Conservation (phyloP, 164 flowering plant genomes). For the Taxillus chinensis region DNA sequence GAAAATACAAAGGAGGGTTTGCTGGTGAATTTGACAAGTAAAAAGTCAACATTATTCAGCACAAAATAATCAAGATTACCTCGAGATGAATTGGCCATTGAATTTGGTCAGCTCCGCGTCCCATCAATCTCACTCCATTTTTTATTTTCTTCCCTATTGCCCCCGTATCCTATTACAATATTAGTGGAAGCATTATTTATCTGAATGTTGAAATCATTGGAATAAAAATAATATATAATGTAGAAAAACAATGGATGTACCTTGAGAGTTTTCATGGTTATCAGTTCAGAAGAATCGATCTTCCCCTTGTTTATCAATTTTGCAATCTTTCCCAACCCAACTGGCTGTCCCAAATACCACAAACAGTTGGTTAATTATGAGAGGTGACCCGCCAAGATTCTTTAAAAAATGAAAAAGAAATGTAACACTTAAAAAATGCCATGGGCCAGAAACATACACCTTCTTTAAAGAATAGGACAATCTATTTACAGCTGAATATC, state of each 20-base stretch:
- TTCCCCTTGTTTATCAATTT: constrained; percentile 86
- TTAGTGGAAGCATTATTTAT: background rate
- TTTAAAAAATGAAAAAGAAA: too few relatives aligned
- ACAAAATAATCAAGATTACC: constrained; percentile 32
- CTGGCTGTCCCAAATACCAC: constrained; percentile 46
- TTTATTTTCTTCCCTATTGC: constrained; percentile 87
- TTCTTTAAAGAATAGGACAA: too few relatives aligned
- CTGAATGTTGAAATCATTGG: background rate
- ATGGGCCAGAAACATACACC: too few relatives aligned
- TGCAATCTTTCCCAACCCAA: constrained; percentile 92
- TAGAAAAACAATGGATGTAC: constrained; percentile 21
- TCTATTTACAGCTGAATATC: too few relatives aligned
- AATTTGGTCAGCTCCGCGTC: constrained; percentile 86
- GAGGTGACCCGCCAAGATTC: too few relatives aligned
- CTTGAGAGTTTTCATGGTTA: constrained; percentile 97
- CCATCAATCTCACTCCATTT: constrained; percentile 95
- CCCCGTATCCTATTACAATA: constrained; percentile 50
- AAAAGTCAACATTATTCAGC: background rate
- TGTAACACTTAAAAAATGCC: too few relatives aligned
- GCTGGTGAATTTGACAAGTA: too few relatives aligned
- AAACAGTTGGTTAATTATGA: too few relatives aligned
- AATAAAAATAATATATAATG: background rate
- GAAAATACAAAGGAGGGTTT: too few relatives aligned
- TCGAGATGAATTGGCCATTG: constrained; percentile 97
- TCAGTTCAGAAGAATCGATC: constrained; percentile 90